Percentiles rank a stretch among this genome's conserved stretches.
These are phyloP conservation scores for Xerocomus brunneocitrinus DNA, from an alignment of 768 basidiomycete genomes.

Conservation along the genomic window DNA sequence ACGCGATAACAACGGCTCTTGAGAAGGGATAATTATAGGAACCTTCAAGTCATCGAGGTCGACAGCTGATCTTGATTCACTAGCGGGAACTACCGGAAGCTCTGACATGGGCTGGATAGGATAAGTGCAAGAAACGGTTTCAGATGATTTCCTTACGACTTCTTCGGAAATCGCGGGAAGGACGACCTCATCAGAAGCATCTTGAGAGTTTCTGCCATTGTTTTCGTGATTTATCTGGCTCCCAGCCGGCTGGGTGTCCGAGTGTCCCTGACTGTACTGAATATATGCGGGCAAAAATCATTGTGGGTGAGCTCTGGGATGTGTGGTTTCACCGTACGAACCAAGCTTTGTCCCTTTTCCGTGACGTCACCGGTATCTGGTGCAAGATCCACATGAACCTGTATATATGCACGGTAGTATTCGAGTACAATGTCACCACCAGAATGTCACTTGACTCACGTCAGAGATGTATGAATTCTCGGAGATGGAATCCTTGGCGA, in stretches of 20 bases:
- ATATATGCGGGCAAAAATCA: constrained; percentile 21
- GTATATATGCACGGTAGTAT: constrained; percentile 10
- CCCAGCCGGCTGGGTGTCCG: neutral
- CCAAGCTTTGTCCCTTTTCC: neutral
- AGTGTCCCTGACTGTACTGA: constrained; percentile 1
- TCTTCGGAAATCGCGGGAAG: neutral
- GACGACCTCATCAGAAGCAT: neutral
- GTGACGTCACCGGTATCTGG: neutral
- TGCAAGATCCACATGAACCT: constrained; percentile 3
- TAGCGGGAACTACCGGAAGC: neutral
- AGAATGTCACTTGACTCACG: constrained; percentile 2
- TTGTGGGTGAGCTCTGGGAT: neutral
- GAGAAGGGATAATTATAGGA: neutral
- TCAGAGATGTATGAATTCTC: neutral
- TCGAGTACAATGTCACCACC: neutral
- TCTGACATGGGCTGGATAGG: constrained; percentile 1
- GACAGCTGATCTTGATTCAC: neutral
- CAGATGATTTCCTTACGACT: constrained; percentile 11
- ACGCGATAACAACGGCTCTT: neutral
- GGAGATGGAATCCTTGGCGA: neutral
- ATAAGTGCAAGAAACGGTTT: neutral
- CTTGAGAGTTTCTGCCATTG: neutral
- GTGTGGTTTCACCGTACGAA: constrained; percentile 4
- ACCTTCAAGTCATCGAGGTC: neutral
- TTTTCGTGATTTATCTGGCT: neutral